Evolutionary conservation across 2,329 filamentous ascomycete species (phyloP), one percentile per base, ranked within the genome.

Genomic region (Colletotrichum sublineola): DNA sequence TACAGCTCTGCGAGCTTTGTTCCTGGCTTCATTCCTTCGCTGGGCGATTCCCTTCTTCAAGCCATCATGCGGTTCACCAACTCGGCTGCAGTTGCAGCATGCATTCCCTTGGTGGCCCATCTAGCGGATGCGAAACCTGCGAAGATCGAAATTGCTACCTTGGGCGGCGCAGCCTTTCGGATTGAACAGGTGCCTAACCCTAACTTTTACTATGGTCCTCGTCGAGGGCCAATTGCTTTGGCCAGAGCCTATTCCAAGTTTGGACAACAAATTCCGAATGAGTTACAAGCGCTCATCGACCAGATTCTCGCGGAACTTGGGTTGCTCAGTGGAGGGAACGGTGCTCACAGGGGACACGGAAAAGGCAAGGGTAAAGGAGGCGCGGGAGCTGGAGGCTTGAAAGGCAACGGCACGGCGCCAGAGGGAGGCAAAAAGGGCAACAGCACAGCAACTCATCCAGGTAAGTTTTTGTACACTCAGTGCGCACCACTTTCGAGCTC

Each of bases 241-340:
- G 81, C 80, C 56, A 81, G 80, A 72, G 80, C 80, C 44, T 84
- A 84, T 75, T 78, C 79, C 60, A 84, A 84, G 72, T 84, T 77
- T 67, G 80, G 82, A 38, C 74, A 78, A 0, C 72, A 78, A 29
- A 74, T 85, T 44, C 79, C 83, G 0, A 75, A 78, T n/a, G 77
- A 80, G 48, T 77, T 85, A 12, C 68, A 80, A 14, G 74, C 75
- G 14, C 76, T 79, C 12, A 78, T 85, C 46, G 73, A 81, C 50
- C 74, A 77, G 65, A 77, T 83, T 58, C 70, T 82, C 53, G 67
- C 75, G 64, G 81, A 82, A 36, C 74, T 83, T 12, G 80, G 79
- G 44, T 69, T 83, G n/a, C 36, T 73, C 46, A 62, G 56, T 11
- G 63, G 68, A 6, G 53, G 40, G n/a, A 56, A 52, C 40, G 48